These are phyloP conservation scores for Coffea eugenioides DNA, from an alignment of 257 asterid genomes.

Conservation along the genomic window DNA sequence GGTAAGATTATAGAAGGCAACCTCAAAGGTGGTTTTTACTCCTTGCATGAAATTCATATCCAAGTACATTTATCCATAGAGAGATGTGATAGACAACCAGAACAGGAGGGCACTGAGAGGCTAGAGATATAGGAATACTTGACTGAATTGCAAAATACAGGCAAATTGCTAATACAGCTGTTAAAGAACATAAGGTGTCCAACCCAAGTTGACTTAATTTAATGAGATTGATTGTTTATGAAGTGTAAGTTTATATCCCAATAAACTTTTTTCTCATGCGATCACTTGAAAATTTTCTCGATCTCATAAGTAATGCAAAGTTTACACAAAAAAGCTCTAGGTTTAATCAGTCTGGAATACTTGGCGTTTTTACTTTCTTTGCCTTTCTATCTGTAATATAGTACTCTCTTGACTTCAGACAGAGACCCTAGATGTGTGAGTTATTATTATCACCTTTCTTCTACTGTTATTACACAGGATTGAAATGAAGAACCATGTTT, in stretches of 20 bases:
- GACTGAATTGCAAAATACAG: neutral
- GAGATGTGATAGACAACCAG: neutral
- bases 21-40: neutral
- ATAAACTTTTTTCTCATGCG: neutral
- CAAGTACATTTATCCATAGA: neutral
- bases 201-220: neutral
- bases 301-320: neutral
- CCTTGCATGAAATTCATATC: neutral
- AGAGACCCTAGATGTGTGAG: neutral
- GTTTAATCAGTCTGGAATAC: neutral
- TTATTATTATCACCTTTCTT: neutral
- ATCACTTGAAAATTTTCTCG: neutral
- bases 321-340: neutral
- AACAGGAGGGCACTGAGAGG: neutral
- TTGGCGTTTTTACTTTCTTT: neutral
- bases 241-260: neutral
- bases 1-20: conserved; percentile 37
- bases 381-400: neutral
- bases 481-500: neutral
- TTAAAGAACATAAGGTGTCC: neutral
- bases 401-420: neutral
- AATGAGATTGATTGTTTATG: neutral
- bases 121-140: neutral
- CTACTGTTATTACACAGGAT: neutral
- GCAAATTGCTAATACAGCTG: neutral